phyloP scores from a whole-genome alignment of 2,329 filamentous ascomycete genomes.

The Ceratocystis albifundus region DNA sequence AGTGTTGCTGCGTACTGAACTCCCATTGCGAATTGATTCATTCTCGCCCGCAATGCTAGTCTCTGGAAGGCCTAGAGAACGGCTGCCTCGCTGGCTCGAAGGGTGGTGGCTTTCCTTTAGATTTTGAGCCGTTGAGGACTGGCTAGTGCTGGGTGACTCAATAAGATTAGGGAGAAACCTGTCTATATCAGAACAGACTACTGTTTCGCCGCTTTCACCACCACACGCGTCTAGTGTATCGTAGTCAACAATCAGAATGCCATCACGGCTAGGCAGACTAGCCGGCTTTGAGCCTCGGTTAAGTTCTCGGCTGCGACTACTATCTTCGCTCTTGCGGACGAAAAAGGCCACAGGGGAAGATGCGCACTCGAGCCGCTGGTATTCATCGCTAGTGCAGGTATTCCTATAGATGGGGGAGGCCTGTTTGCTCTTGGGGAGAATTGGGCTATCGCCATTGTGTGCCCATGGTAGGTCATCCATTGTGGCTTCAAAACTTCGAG shows the following conservation, averaged over 20 bases:
- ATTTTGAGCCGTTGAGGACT: neutral
- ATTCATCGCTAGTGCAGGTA: neutral
- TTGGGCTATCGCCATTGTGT: neutral
- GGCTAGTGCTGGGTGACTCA: neutral
- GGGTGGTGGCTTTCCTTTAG: neutral
- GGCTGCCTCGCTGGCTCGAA: neutral
- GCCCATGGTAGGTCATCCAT: neutral
- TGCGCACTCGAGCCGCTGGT: slow-evolving; percentile 8
- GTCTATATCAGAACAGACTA: neutral
- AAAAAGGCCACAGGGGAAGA: slow-evolving; percentile 11
- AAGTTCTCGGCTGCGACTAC: neutral
- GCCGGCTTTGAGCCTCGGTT: neutral
- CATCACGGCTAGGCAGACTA: slow-evolving; percentile 12
- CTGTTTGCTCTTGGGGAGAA: neutral
- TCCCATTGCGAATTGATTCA: slow-evolving; percentile 3
- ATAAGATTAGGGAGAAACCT: neutral
- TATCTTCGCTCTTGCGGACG: slow-evolving; percentile 5
- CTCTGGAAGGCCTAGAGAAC: neutral
- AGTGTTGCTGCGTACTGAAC: neutral
- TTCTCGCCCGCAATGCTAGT: neutral
- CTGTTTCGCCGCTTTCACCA: neutral
- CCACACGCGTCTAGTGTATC: neutral
- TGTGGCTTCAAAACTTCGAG: neutral
- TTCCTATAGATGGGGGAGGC: neutral
- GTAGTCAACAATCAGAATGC: slow-evolving; percentile 10